Percentiles rank a stretch among this genome's conserved stretches.
Conservation (phyloP, 1,284 basidiomycete genomes). For the Pholiota adiposa region DNA sequence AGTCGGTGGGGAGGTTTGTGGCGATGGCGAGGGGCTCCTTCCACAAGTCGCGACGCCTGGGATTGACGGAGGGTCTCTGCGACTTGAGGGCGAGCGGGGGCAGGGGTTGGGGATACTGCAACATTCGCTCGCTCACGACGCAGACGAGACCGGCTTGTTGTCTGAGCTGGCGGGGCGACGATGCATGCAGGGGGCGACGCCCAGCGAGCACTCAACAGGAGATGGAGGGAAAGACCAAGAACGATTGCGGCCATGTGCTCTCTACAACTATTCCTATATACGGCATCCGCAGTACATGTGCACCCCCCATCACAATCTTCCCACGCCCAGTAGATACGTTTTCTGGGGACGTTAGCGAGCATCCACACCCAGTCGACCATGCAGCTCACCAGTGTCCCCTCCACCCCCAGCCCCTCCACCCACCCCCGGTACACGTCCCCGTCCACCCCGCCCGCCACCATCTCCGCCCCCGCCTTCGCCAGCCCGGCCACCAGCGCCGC, state of each 20-base stretch:
- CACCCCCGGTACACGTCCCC: constrained; percentile 24
- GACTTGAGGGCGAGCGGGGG: constrained; percentile 54
- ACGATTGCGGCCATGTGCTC: constrained; percentile 32
- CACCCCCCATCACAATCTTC: constrained; percentile 40
- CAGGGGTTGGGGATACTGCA: constrained; percentile 67
- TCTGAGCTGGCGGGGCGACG: constrained; percentile 50
- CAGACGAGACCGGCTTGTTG: constrained; percentile 61
- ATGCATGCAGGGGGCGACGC: constrained; percentile 52
- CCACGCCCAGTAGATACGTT: constrained; percentile 44
- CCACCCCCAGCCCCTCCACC: constrained; percentile 53
- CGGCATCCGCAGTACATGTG: constrained; percentile 24
- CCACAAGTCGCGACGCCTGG: constrained; percentile 18
- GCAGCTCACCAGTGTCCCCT: constrained; percentile 57
- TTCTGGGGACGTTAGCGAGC: constrained; percentile 27
- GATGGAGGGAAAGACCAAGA: constrained; percentile 18
- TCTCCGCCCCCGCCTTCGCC: constrained; percentile 59
- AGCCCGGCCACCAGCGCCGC: constrained; percentile 61
- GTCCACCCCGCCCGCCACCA: constrained; percentile 35
- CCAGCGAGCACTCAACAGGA: constrained; percentile 33
- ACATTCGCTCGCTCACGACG: constrained; percentile 45
- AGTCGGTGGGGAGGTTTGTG: constrained; percentile 35
- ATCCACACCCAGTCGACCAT: constrained; percentile 1
- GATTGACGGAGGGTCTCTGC: constrained; percentile 36
- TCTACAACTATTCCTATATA: constrained; percentile 18
- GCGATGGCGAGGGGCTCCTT: constrained; percentile 5